A percentile compares a stretch with the other conserved stretches of the same genome.
These are phyloP conservation scores for Penicillium cosmopolitanum DNA, from an alignment of 495 filamentous ascomycete species.

Conservation along the genomic window DNA sequence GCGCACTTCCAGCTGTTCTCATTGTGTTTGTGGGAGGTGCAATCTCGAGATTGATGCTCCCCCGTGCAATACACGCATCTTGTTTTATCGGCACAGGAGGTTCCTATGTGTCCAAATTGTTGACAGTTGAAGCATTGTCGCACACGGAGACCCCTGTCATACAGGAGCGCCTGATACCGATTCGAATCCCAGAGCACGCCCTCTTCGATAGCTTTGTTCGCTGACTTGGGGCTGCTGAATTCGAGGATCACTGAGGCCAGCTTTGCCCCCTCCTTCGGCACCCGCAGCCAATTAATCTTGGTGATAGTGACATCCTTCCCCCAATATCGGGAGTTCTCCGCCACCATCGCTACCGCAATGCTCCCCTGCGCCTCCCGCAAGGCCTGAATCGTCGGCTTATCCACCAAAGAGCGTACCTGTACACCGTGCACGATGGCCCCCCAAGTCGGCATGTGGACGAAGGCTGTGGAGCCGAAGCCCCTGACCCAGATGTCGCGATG, in stretches of 20 bases:
- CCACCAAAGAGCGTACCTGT: neutral
- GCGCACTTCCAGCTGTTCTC: slow-evolving; percentile 4
- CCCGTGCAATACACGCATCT: slow-evolving; percentile 6
- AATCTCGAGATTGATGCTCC: slow-evolving; percentile 10
- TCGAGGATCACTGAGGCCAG: neutral
- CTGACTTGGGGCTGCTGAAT: slow-evolving; percentile 1
- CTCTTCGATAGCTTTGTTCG: slow-evolving; percentile 3
- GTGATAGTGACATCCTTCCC: neutral
- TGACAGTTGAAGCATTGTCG: slow-evolving; percentile 9
- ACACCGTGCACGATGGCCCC: slow-evolving; percentile 6
- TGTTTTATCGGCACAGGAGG: neutral
- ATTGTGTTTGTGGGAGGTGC: neutral
- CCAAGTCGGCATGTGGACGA: slow-evolving; percentile 2
- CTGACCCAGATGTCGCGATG: neutral
- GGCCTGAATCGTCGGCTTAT: neutral
- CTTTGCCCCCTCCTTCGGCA: neutral
- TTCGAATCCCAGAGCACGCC: neutral
- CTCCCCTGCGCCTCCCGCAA: neutral
- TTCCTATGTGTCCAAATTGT: slow-evolving; percentile 13
- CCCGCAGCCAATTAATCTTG: neutral
- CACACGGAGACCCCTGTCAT: slow-evolving; percentile 5
- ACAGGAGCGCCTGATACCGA: neutral
- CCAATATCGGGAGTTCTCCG: neutral
- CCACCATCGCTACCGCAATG: neutral
- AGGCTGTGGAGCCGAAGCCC: neutral